Percentiles rank a stretch among this genome's conserved stretches.
Evolutionary conservation across 177 flowering plant genomes (phyloP).

Genomic region (Telopea speciosissima): DNA sequence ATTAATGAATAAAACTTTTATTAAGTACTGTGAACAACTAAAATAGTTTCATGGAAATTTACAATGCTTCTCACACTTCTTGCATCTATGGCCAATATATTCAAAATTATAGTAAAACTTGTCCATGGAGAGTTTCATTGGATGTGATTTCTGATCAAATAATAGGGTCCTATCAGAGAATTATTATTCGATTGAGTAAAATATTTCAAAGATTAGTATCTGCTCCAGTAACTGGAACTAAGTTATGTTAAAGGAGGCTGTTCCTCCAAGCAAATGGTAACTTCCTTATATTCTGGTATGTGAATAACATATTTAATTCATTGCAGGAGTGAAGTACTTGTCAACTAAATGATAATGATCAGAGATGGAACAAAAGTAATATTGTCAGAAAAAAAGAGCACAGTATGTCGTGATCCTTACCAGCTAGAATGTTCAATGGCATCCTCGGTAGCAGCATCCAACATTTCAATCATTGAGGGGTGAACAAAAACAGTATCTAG

Average conservation of each 20-base stretch:
- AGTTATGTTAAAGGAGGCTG: background rate
- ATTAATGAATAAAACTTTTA: no score
- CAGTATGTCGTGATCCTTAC: conserved; percentile 31
- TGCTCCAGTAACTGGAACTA: background rate
- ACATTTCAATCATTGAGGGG: conserved; percentile 77
- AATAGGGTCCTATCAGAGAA: no score
- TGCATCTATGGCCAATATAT: no score
- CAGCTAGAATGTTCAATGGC: conserved; percentile 77
- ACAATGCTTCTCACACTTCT: no score
- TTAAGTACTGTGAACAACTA: no score
- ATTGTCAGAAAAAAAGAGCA: background rate
- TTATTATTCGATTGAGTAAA: no score
- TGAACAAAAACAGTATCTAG: conserved; percentile 70
- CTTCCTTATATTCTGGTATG: background rate
- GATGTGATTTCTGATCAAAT: no score
- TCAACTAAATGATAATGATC: background rate
- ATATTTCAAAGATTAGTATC: no score
- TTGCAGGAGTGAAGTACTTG: background rate
- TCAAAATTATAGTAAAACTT: no score
- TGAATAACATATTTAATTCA: background rate
- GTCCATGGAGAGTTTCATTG: no score
- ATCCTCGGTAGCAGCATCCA: conserved; percentile 85
- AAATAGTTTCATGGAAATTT: no score
- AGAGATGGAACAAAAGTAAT: background rate
- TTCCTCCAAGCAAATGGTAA: background rate